Conservation (phyloP, 768 basidiomycete species). For the Phaeotremella fagi region DNA sequence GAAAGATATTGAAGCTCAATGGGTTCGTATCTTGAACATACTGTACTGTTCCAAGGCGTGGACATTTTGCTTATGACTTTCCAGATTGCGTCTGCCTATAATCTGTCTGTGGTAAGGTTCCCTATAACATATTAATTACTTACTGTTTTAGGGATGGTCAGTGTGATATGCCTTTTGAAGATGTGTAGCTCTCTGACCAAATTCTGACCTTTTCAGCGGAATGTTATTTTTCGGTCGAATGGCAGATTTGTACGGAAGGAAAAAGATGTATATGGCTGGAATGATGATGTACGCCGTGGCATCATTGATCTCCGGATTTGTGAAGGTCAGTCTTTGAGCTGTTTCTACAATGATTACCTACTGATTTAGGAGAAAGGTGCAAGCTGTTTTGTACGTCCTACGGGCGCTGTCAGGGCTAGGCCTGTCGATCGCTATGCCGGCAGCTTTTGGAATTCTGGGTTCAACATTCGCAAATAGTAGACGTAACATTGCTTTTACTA, state of each 20-base stretch:
- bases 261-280: not conserved
- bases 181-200: too few relatives aligned
- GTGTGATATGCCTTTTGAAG: too few relatives aligned
- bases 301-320: not conserved
- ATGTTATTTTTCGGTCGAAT: slow-evolving; percentile 3
- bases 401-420: slow-evolving; percentile 33
- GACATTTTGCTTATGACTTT: slow-evolving; percentile 2
- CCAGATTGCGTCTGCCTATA: not conserved
- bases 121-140: too few relatives aligned
- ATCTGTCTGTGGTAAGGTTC: too few relatives aligned
- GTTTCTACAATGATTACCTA: too few relatives aligned
- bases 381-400: slow-evolving; percentile 21
- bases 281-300: not conserved
- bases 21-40: slow-evolving; percentile 4
- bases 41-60: too few relatives aligned
- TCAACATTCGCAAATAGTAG: slow-evolving; percentile 42
- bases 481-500: slow-evolving; percentile 72
- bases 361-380: slow-evolving; percentile 6
- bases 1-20: not conserved
- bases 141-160: too few relatives aligned
- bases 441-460: slow-evolving; percentile 28
- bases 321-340: slow-evolving; percentile 6
- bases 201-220: not conserved
- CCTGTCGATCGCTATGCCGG: slow-evolving; percentile 20
- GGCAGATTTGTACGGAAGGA: slow-evolving; percentile 7